Base-by-base conservation (phyloP, 176 grass and related monocot species). In the Oryza officinalis region DNA sequence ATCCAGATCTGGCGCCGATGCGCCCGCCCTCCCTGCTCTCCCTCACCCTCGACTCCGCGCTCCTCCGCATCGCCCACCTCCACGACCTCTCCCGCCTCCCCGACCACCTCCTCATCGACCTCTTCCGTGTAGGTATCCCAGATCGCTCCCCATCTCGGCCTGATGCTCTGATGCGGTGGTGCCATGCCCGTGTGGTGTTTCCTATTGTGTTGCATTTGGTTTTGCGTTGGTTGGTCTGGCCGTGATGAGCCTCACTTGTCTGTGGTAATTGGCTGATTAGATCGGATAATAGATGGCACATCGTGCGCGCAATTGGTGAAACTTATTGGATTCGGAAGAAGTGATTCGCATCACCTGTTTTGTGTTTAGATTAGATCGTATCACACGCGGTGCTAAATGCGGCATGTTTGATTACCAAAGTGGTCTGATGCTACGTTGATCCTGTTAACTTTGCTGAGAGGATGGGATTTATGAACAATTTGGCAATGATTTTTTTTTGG, bases 51-150 rank as follows among this genome's bases (percentile, higher is more conserved):
- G 91, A 96, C 83, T 85, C 89, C 23, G 96, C 96, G 52, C 80
- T 92, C 80, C 86, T 87, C 80, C 80, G 89, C 87, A 89, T 94
- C 89, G 72, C 91, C 47, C 38, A 65, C 81, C 78, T 98, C 77
- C 43, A 72, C 85, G 96, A 99, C 44, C 96, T 92, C 74, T 96
- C 91, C 46, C 46, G 76, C 14, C 44, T 96, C 81, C 96, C 93
- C 74, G 96, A 92, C 74, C 91, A 84, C 80, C 92, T 99, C 83
- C 86, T 99, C 91, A 2, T 94, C 93, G 85, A 94, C 67, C 93
- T 99, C 83, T 96, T 99, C 90, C 45, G 63, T 63, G 96, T 95
- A 84, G 27, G 70, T 57, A 13, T 50, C 45, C 63, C 41, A 0
- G 1, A 50, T 50, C 46, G 1, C 46, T 15, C 4, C 3, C 13